Evolutionary conservation across 139 green algal species (phyloP), one percentile per base, ranked within the genome.

Genomic region (Coelastrella sp.): DNA sequence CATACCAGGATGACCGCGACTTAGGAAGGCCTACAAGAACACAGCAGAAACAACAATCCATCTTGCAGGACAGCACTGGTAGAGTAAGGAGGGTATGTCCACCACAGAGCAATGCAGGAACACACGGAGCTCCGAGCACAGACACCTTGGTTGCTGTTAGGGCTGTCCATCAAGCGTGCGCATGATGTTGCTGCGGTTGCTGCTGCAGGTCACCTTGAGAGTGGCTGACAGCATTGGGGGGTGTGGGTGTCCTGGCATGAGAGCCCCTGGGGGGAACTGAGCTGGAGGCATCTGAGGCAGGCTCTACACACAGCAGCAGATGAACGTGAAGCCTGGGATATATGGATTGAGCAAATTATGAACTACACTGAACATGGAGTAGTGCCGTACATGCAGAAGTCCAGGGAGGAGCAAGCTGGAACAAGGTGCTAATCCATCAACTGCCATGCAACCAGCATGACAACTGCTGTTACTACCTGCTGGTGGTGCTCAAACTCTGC

Each of bases 11-110:
- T 76, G 17, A 25, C 41, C 48, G 23, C 78, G 67, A 34, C 66
- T 35, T 7, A 90, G 63, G 30, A 90, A 90, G 1, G 79, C 83
- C 78, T 89, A 83, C 74, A 82, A 5, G 35, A 5, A 79, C 0
- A 79, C 0, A 57, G 37, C 11, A 78, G 7, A 32, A 57, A 1
- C 35, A 77, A 6, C 34, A n/a, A n/a, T n/a, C n/a, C n/a, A n/a
- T n/a, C n/a, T n/a, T n/a, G n/a, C n/a, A n/a, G n/a, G n/a, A n/a
- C n/a, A n/a, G n/a, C n/a, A n/a, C n/a, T n/a, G n/a, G n/a, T n/a
- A n/a, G n/a, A n/a, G n/a, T n/a, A n/a, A n/a, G n/a, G n/a, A n/a
- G n/a, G n/a, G n/a, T n/a, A n/a, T n/a, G n/a, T n/a, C n/a, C n/a
- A n/a, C n/a, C n/a, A n/a, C n/a, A n/a, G n/a, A n/a, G n/a, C n/a